Percentiles rank a stretch among this genome's conserved stretches.
phyloP scores from a whole-genome alignment of 495 filamentous ascomycete genomes.

The Penicillium alfredii region DNA sequence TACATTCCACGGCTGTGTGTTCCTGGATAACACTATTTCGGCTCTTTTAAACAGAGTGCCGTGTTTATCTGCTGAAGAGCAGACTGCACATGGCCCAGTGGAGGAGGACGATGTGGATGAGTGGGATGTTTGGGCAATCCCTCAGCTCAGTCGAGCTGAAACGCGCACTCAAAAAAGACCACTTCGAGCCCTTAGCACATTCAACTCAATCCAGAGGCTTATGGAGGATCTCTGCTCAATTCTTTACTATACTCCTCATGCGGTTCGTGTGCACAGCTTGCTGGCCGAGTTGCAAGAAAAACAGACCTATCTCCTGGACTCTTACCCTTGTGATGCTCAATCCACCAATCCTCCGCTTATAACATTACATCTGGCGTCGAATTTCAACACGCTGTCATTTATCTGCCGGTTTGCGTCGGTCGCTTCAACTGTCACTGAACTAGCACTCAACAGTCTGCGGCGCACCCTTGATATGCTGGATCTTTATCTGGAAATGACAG shows the following conservation, averaged over 20 bases:
- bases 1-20: constrained; percentile 17
- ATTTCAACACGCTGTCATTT: constrained; percentile 14
- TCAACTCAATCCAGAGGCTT: constrained; percentile 11
- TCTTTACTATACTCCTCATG: background rate
- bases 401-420: constrained; percentile 1
- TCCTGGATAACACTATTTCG: constrained; percentile 20
- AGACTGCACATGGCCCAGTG: constrained; percentile 2
- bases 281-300: constrained; percentile 1
- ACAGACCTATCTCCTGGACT: background rate
- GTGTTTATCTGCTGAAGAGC: constrained; percentile 7
- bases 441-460: constrained; percentile 3
- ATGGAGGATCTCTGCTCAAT: constrained; percentile 5
- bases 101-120: constrained; percentile 20
- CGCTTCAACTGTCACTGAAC: constrained; percentile 1
- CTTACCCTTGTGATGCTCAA: constrained; percentile 1
- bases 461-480: constrained; percentile 14
- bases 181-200: constrained; percentile 16
- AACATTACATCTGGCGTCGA: constrained; percentile 16
- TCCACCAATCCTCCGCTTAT: constrained; percentile 13
- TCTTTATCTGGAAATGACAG: constrained; percentile 12
- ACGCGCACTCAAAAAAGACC: constrained; percentile 3
- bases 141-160: background rate
- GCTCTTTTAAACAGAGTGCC: constrained; percentile 7
- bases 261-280: background rate
- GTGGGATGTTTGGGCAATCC: constrained; percentile 17